Base-by-base conservation (phyloP, 2,329 filamentous ascomycete genomes). In the Alternaria triticina region DNA sequence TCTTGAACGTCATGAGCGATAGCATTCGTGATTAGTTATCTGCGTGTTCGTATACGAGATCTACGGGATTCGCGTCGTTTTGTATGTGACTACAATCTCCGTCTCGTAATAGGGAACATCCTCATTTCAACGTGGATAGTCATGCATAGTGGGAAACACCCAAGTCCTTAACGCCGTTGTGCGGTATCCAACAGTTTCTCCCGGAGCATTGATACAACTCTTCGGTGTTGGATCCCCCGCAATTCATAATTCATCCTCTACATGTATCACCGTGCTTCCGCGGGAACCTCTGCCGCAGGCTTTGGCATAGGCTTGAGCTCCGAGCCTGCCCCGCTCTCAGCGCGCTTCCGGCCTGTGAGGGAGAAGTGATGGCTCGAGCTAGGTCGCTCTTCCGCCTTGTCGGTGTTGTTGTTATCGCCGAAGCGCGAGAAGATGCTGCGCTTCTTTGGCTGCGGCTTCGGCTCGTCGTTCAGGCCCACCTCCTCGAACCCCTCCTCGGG, bases 401-500 rank as follows among this genome's bases (percentile, higher is more conserved):
- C 66, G 20, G 77, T 74, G 33, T 70, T 68, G 46, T 73, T 59
- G 57, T 77, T 80, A 62, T 94, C 91, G 56, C 90, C 91, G 74
- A 97, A 94, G 68, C 91, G 89, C 52, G 93, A 86, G 68, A 98
- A 93, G 75, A 97, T 90, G 12, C 91, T 86, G 61, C 89, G 90
- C 83, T 93, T 94, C 83, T 93, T 94, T 33, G 63, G 67, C 9
- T 82, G 82, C 22, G 87, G 86, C 71, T 89, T 89, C 52, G 86
- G 83, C 40, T 96, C 93, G 69, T 97, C 94, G 62, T 90, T 88
- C 49, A 98, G 83, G 5, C 93, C 93, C 9, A 98, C 92, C 56
- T 98, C 95, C 77, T 97, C 95, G 71, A 98, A 97, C 13, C 84
- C 85, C 74, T 96, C 92, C 72, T 96, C 93, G 28, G 89, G 91